Evolutionary conservation across 495 filamentous ascomycete genomes (phyloP), one percentile per base, ranked within the genome.

Genomic region (Lasiosphaeria hispida): DNA sequence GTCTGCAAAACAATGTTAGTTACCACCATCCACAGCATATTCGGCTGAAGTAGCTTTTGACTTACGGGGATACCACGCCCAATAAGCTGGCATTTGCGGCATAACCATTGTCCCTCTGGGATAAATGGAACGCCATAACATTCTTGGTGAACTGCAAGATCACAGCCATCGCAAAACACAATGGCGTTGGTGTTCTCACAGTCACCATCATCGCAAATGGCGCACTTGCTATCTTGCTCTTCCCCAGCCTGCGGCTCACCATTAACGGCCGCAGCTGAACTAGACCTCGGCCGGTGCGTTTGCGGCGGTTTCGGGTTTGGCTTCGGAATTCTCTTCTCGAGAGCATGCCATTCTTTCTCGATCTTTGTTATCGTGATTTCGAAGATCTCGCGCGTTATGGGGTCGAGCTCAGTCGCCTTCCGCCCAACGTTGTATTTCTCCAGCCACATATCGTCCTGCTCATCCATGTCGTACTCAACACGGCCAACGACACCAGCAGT

Each of bases 151-250:
- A 99, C 94, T 5, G 94, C 94, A 18, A 97, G 77, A 75, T 99
- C 94, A 72, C 94, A 97, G 8, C 94, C 95, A 68, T 99, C 94
- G 64, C 94, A 99, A 73, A 98, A 99, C 18, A 99, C 95, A 66
- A 99, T 99, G 7, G 94, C 95, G 71, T 99, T 99, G n/a, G 92
- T 91, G 69, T 97, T 99, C 74, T 97, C 94, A 64, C 95, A 97
- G 65, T 99, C 94, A 33, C 94, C 95, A 68, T 97, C 94, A 68
- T 97, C 94, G 62, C 94, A 99, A 48, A 99, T 95, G 34, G 89
- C 93, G 66, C 94, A 99, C 70, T 97, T 97, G 69, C 85, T 96
- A 63, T 97, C 94, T 65, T 96, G 93, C 67, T 97, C 94, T 69
- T 96, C 94, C 19, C 91, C 92, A 3, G 84, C 89, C 53, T 85